These are phyloP conservation scores for Boletus coccyginus DNA, from an alignment of 768 basidiomycete genomes.

Conservation along the genomic window DNA sequence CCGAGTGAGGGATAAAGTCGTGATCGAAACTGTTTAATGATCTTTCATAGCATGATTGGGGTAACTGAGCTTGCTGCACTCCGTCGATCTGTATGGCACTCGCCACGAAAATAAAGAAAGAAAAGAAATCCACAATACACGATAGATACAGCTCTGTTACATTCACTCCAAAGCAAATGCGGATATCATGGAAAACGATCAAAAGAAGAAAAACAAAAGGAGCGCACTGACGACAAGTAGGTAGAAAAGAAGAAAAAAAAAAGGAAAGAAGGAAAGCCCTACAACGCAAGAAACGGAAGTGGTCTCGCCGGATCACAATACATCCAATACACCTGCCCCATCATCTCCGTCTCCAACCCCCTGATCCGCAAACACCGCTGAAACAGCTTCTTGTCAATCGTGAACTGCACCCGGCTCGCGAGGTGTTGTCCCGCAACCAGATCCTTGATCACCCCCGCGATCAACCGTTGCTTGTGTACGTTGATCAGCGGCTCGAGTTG, in stretches of 20 bases:
- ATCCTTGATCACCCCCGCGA: conserved; percentile 76
- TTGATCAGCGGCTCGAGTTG: conserved; percentile 84
- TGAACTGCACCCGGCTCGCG: conserved; percentile 66
- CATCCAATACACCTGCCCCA: conserved; percentile 47
- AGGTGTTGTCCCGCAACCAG: conserved; percentile 82
- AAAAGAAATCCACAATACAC: conserved; percentile 16
- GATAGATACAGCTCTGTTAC: conserved; percentile 23
- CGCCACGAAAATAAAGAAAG: not conserved
- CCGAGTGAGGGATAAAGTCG: too few species aligned
- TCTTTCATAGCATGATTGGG: too few species aligned
- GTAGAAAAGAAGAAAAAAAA: not conserved
- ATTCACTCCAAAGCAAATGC: conserved; percentile 18
- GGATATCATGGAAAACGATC: conserved; percentile 8
- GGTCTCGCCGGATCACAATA: conserved; percentile 28
- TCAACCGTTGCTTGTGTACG: conserved; percentile 83
- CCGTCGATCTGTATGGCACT: too few species aligned
- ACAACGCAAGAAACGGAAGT: conserved; percentile 22
- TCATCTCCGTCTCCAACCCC: conserved; percentile 54
- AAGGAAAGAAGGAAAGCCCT: not conserved
- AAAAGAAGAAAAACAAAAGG: not conserved
- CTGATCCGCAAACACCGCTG: conserved; percentile 71
- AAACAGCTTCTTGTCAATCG: conserved; percentile 73
- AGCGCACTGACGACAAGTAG: not conserved
- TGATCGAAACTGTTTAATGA: too few species aligned
- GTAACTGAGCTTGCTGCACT: too few species aligned